Base-by-base conservation (phyloP, 148 eudicot genomes). In the Rhododendron williamsianum region DNA sequence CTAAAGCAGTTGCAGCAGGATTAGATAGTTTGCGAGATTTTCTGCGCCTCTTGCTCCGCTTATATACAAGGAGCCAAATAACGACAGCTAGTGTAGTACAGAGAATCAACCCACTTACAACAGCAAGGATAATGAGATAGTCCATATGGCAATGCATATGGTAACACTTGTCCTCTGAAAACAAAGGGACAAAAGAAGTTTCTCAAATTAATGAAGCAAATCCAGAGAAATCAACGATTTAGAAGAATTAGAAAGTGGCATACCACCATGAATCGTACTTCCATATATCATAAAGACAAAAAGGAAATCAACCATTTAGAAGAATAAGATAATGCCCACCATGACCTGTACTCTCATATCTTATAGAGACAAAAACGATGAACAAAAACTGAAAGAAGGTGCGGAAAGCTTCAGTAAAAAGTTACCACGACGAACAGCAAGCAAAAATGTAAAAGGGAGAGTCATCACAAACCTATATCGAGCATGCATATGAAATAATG, bases 21-120 rank as follows among this genome's bases (percentile, higher is more conserved):
- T 87, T 92, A 51, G 98, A 92, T 82, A 86, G 91, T 83, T 90
- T 92, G 49, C 98, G 94, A 83, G 98, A 92, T 89, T 86, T 96
- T 88, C 87, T 92, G 83, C 94, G 93, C 84, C 92, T 93, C 89
- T 91, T 94, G 87, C 93, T 93, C 86, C 98, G 91, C 79, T 87
- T 91, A 86, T 81, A 93, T 43, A 93, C 88, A 86, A 96, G 98
- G 86, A 96, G 92, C 96, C 95, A 96, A 86, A 94, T 84, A 74
- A 94, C 95, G 76, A 93, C 91, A 79, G 88, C 94, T 82, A 90
- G 82, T 71, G 98, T 96, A 85, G 94, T 90, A 90, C 85, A 91
- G 33, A 96, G 92, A 87, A 96, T 92, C 78, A 92, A 80, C 78
- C 95, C 98, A 87, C 98, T 94, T 86, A 94, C 94, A 78, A 91